Evolutionary conservation across 2,329 filamentous ascomycete species (phyloP).

Genomic region (Fusarium sp.): DNA sequence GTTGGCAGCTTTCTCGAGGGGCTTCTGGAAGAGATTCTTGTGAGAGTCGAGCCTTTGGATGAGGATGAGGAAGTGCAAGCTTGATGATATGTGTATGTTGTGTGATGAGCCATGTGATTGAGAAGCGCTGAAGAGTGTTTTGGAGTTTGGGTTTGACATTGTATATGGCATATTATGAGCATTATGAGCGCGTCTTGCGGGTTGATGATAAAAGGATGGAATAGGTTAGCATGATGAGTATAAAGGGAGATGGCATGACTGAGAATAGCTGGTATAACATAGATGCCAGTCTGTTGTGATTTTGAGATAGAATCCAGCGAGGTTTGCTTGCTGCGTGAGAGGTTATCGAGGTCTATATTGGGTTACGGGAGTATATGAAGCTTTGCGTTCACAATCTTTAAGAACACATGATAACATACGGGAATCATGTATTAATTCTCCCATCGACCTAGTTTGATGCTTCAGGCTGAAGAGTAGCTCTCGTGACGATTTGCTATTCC

Average conservation of each 20-base stretch:
- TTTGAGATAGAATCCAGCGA: background rate
- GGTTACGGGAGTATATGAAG: background rate
- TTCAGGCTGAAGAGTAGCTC: background rate
- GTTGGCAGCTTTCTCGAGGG: constrained; percentile 92
- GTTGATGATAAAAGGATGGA: constrained; percentile 22
- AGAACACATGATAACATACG: background rate
- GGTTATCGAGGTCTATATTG: background rate
- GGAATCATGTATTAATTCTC: background rate
- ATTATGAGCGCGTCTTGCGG: constrained; percentile 17
- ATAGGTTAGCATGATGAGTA: constrained; percentile 10
- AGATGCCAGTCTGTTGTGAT: constrained; percentile 5
- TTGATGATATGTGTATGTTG: background rate
- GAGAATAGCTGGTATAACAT: constrained; percentile 9
- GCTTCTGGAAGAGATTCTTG: constrained; percentile 91
- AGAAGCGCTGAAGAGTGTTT: constrained; percentile 10
- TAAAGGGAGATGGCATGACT: constrained; percentile 13
- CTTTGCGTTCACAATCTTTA: background rate
- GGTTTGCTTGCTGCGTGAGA: background rate
- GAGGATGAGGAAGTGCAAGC: constrained; percentile 65
- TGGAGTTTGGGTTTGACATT: constrained; percentile 37
- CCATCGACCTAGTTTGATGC: background rate
- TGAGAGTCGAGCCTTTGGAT: constrained; percentile 88
- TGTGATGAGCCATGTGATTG: background rate
- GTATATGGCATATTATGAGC: constrained; percentile 31
- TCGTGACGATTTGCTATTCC: background rate